These are phyloP conservation scores for Apophysomyces variabilis DNA, from an alignment of 371 early-diverging fungal genomes.

Conservation along the genomic window DNA sequence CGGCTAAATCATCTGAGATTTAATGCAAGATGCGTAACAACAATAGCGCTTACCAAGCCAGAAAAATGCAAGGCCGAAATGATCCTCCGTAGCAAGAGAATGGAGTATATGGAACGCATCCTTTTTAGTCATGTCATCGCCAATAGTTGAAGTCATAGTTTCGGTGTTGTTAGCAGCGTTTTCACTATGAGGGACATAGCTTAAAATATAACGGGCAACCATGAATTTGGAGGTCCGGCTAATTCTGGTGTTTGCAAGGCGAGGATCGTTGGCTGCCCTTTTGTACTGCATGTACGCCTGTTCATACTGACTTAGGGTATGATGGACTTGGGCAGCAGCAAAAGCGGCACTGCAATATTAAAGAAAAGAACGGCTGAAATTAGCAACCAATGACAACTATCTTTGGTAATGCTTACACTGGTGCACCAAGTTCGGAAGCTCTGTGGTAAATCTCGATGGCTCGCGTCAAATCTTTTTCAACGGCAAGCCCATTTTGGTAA, in stretches of 20 bases:
- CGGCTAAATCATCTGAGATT: conserved; percentile 6
- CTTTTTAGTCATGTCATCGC: conserved; percentile 15
- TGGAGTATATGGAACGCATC: conserved; percentile 23
- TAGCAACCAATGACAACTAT: not conserved
- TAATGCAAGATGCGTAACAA: not conserved
- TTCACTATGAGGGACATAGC: conserved; percentile 12
- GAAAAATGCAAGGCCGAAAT: conserved; percentile 21
- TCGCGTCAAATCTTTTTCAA: conserved; percentile 55
- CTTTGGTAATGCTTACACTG: conserved; percentile 23
- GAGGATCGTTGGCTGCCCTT: conserved; percentile 19
- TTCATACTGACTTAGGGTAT: conserved; percentile 22
- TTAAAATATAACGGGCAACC: conserved; percentile 28
- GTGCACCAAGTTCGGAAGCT: conserved; percentile 28
- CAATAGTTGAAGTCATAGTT: not conserved
- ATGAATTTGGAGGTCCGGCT: conserved; percentile 23
- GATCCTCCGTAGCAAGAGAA: conserved; percentile 18
- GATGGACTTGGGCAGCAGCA: conserved; percentile 34
- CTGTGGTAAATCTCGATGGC: conserved; percentile 49
- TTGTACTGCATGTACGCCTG: conserved; percentile 28
- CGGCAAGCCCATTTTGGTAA: conserved; percentile 47
- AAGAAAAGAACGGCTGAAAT: not conserved
- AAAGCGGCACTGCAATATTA: conserved; percentile 24
- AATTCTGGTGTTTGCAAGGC: conserved; percentile 16
- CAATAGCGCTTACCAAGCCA: conserved; percentile 25
- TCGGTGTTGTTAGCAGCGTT: not conserved